Percentiles rank a stretch among this genome's conserved stretches.
phyloP scores from a whole-genome alignment of 805 yeast genomes.

The Scheffersomyces amazonensis region DNA sequence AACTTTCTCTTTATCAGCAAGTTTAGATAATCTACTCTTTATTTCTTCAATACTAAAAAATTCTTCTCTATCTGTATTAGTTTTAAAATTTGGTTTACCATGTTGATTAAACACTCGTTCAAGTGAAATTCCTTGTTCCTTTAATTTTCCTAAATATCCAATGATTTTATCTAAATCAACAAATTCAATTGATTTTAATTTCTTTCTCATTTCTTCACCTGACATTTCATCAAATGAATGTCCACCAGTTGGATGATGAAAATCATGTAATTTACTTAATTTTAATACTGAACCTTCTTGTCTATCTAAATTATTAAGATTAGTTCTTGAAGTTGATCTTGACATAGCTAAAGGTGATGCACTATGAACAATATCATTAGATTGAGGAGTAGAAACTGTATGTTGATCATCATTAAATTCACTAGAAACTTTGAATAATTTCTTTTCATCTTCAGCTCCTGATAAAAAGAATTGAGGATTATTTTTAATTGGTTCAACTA shows the following conservation, averaged over 20 bases:
- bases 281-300: constrained; percentile 43
- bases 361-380: not conserved
- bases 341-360: constrained; percentile 15
- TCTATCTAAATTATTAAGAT: constrained; percentile 30
- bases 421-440: not conserved
- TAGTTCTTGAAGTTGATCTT: constrained; percentile 27
- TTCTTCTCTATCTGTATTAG: constrained; percentile 6
- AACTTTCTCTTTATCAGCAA: constrained; percentile 3
- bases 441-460: constrained; percentile 23
- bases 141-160: constrained; percentile 26
- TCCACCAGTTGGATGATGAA: constrained; percentile 6
- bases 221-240: constrained; percentile 14
- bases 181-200: constrained; percentile 26
- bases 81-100: not conserved
- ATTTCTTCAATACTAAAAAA: constrained; percentile 14
- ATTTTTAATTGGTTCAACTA: constrained; percentile 15
- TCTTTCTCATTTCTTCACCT: constrained; percentile 39
- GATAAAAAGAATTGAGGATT: constrained; percentile 5
- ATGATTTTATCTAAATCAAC: constrained; percentile 33
- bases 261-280: constrained; percentile 26
- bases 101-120: constrained; percentile 16
- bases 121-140: constrained; percentile 29
- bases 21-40: constrained; percentile 11
- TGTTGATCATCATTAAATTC: constrained; percentile 3
- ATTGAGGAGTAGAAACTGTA: not conserved